A percentile compares a stretch with the other conserved stretches of the same genome.
phyloP scores from a whole-genome alignment of 2,329 filamentous ascomycete species.

The Curvularia sp. region DNA sequence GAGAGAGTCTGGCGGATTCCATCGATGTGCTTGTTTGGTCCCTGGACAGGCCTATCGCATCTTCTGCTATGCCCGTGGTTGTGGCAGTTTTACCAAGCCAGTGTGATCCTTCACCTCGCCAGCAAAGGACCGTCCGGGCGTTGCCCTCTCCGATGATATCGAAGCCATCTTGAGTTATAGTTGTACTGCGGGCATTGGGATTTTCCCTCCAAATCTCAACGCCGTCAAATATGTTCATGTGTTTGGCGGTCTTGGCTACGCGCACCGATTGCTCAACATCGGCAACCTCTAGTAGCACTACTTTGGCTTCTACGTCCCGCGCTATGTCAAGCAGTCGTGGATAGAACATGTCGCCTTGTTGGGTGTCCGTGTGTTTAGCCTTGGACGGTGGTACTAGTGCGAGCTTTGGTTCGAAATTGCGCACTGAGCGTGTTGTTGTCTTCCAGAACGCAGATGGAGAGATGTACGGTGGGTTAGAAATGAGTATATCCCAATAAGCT shows the following conservation, averaged over 20 bases:
- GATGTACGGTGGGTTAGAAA: slow-evolving; percentile 93
- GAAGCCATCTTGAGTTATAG: slow-evolving; percentile 24
- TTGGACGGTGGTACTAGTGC: slow-evolving; percentile 68
- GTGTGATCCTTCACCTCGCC: slow-evolving; percentile 39
- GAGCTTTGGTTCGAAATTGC: slow-evolving; percentile 78
- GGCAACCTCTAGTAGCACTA: slow-evolving; percentile 74
- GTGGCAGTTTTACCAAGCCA: slow-evolving; percentile 33
- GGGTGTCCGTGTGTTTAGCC: slow-evolving; percentile 25
- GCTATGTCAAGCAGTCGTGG: slow-evolving; percentile 67
- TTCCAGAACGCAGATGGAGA: slow-evolving; percentile 67
- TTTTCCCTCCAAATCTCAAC: slow-evolving; percentile 77
- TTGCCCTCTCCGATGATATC: slow-evolving; percentile 50
- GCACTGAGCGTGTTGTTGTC: slow-evolving; percentile 75
- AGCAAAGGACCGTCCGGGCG: slow-evolving; percentile 55
- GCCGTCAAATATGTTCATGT: slow-evolving; percentile 40
- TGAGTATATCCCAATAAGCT: slow-evolving; percentile 65
- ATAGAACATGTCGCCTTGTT: slow-evolving; percentile 69
- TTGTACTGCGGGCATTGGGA: slow-evolving; percentile 20
- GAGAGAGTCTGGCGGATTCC: not conserved
- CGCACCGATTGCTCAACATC: slow-evolving; percentile 71
- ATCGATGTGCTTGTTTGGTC: not conserved
- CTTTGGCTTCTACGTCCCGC: slow-evolving; percentile 56
- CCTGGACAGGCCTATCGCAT: slow-evolving; percentile 6
- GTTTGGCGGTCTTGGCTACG: slow-evolving; percentile 60
- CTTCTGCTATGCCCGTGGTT: not conserved